phyloP scores from a whole-genome alignment of 345 rosid species.

The Hirschfeldia incana region DNA sequence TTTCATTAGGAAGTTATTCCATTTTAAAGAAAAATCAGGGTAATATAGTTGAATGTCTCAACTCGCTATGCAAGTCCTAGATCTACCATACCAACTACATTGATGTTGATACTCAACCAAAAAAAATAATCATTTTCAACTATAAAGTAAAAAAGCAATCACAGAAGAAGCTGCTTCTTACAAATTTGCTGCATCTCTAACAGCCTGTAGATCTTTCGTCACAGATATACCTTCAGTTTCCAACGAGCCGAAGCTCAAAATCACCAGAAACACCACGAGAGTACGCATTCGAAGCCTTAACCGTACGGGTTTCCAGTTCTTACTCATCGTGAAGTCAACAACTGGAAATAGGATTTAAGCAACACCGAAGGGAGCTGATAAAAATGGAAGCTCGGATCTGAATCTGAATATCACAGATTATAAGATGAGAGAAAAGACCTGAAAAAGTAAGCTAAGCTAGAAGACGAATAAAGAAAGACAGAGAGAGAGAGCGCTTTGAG shows the following conservation, averaged over 20 bases:
- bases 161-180: neutral
- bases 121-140: neutral
- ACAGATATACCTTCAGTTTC: neutral
- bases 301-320: neutral
- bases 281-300: neutral
- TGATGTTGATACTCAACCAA: neutral
- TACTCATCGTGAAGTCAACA: neutral
- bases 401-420: neutral
- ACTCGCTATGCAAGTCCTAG: neutral
- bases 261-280: neutral
- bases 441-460: slow-evolving; percentile 1
- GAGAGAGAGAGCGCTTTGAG: neutral
- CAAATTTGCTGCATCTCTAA: neutral
- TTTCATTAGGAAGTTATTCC: too few species aligned
- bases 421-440: neutral
- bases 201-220: neutral
- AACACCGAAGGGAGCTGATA: neutral
- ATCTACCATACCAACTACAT: neutral
- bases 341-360: neutral
- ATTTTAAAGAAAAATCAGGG: too few species aligned
- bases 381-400: neutral
- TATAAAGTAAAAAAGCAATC: neutral
- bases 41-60: neutral
- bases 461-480: neutral
- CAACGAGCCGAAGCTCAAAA: neutral